Base-by-base conservation (phyloP, 2,329 filamentous ascomycete species). In the Aphanocladium album region DNA sequence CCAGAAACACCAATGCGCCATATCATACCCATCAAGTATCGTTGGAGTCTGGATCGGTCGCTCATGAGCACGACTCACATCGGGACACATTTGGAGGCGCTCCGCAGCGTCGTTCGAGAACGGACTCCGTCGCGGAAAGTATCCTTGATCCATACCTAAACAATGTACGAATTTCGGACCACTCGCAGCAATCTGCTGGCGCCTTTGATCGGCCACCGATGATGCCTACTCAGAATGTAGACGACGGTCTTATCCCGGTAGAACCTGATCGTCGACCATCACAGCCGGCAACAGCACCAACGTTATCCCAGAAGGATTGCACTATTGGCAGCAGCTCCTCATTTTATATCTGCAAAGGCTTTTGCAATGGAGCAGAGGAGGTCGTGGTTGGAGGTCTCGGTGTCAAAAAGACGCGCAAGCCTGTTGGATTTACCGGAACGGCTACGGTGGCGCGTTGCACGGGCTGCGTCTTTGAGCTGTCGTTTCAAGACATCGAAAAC, bases 361-460 rank as follows among this genome's bases (percentile, higher is more conserved):
- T 85, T 64, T 85, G 83, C 47, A 76, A 79, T 21, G 82, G 82
- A 1, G 82, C 82, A 7, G 78, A 77, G 51, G 80, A 82, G 17
- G 76, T 80, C 1, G 69, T 79, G 30, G 72, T 73, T 39, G 82
- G 82, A 1, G 77, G 76, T 2, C 68, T 77, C 3, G 82, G 81
- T 7, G 75, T 84, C 51, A 81, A 77, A 66, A 80, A 77, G 64
- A 75, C 78, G 3, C 79, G 79, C 66, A 79, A 81, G 62, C 76
- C 80, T 33, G 79, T 82, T 60, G 76, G 78, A 1, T 77, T 79
- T 53, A 72, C 77, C 3, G 70, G 70, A 2, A 72, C 74, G 11
- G 69, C 73, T 1, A 71, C 74, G 1, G 75, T 82, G 17, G 82
- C 81, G 6, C 80, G 79, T 66, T 85, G 83, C 64, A 78, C 74